Evolutionary conservation across 2,329 filamentous ascomycete genomes (phyloP).

Genomic region (Phyllosticta citriasiana): DNA sequence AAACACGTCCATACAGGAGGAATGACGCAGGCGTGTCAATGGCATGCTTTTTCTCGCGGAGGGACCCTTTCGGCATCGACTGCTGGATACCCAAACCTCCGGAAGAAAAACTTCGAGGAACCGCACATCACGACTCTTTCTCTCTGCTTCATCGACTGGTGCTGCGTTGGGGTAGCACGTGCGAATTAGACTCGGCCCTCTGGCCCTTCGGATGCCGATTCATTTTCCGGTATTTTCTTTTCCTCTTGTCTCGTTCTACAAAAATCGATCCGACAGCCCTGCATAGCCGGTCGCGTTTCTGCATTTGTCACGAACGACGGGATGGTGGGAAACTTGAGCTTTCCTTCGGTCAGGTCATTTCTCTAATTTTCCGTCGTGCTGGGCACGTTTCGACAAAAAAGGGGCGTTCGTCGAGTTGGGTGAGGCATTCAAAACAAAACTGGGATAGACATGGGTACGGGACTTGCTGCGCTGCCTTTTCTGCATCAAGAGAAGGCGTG

Average conservation of each 20-base stretch:
- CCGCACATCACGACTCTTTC: conserved; percentile 27
- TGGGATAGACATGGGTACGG: conserved; percentile 3
- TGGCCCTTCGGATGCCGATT: conserved; percentile 25
- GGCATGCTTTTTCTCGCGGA: conserved; percentile 3
- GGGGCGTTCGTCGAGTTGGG: conserved; percentile 9
- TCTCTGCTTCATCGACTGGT: conserved; percentile 25
- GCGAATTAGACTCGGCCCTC: conserved; percentile 29
- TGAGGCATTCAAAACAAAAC: conserved; percentile 5
- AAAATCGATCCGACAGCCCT: conserved; percentile 28
- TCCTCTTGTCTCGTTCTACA: conserved; percentile 18
- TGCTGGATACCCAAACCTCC: conserved; percentile 22
- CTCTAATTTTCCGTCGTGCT: conserved; percentile 9
- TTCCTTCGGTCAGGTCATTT: conserved; percentile 4
- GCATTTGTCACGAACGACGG: conserved; percentile 10
- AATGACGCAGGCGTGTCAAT: conserved; percentile 23
- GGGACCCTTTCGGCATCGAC: conserved; percentile 13
- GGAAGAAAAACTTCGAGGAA: conserved; percentile 13
- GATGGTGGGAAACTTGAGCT: conserved; percentile 4
- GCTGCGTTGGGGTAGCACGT: conserved; percentile 28
- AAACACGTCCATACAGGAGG: conserved; percentile 7
- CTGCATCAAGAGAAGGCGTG: conserved; percentile 7
- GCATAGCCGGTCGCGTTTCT: conserved; percentile 10
- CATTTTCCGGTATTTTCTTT: conserved; percentile 17
- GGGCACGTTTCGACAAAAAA: conserved; percentile 7
- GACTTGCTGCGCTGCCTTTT: conserved; percentile 10